phyloP scores from a whole-genome alignment of 441 rosid genomes.

The Aquilaria agallochum region DNA sequence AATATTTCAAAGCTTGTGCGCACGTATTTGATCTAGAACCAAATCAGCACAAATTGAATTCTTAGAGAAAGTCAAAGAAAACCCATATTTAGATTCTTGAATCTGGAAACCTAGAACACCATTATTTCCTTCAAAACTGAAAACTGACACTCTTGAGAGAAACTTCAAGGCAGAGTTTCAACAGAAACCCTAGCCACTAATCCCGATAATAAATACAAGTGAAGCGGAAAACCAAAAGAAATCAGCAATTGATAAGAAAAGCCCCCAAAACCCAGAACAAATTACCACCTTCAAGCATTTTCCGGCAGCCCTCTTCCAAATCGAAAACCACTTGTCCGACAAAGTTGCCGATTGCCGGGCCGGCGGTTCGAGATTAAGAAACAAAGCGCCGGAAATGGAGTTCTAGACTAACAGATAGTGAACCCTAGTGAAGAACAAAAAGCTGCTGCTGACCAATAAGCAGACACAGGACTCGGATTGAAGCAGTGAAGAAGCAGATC shows the following conservation, averaged over 20 bases:
- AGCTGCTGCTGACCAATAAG: not conserved
- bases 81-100: not conserved
- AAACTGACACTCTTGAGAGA: not conserved
- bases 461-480: not conserved
- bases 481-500: not conserved
- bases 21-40: not conserved
- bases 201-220: not conserved
- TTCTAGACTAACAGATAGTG: not conserved
- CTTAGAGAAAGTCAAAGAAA: not conserved
- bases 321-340: not conserved
- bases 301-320: not conserved
- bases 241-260: not conserved
- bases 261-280: constrained; percentile 10
- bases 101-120: not conserved
- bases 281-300: constrained; percentile 10
- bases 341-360: no score
- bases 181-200: not conserved
- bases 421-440: not conserved
- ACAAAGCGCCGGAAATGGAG: not conserved
- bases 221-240: not conserved
- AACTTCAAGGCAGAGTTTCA: not conserved
- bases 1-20: not conserved
- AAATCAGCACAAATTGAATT: not conserved
- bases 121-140: not conserved
- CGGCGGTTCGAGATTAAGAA: not conserved